Percentiles rank a stretch among this genome's conserved stretches.
Evolutionary conservation across 345 rosid species (phyloP).

Genomic region (Raphanus sativus): DNA sequence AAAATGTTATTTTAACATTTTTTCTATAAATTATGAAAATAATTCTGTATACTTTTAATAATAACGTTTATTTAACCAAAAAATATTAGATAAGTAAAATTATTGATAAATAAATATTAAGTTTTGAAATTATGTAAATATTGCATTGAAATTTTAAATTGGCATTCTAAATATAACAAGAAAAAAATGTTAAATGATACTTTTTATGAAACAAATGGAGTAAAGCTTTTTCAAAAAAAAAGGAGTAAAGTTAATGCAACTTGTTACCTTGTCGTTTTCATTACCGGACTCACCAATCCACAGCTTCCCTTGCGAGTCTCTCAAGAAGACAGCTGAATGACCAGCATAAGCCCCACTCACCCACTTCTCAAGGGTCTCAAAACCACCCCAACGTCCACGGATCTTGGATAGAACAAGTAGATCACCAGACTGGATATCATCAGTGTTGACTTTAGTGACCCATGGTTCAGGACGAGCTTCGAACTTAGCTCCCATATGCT

Average conservation of each 20-base stretch:
- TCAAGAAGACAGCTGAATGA: constrained; percentile 78
- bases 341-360: constrained; percentile 98
- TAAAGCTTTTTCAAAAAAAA: background rate
- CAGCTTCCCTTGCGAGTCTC: constrained; percentile 85
- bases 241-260: background rate
- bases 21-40: too few species aligned
- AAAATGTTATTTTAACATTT: background rate
- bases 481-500: constrained; percentile 88
- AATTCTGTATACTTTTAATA: background rate
- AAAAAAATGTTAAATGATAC: background rate
- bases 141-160: too few species aligned
- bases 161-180: background rate
- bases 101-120: background rate
- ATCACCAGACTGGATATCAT: constrained; percentile 87
- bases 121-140: too few species aligned
- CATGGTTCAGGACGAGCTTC: constrained; percentile 79
- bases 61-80: background rate
- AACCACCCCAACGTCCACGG: constrained; percentile 95
- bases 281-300: constrained; percentile 99
- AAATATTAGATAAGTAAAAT: background rate
- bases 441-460: constrained; percentile 63
- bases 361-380: constrained; percentile 98
- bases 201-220: background rate
- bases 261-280: constrained; percentile 77
- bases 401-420: constrained; percentile 84